Evolutionary conservation across 768 basidiomycete species (phyloP).

Genomic region (Hypholoma fasciculare): DNA sequence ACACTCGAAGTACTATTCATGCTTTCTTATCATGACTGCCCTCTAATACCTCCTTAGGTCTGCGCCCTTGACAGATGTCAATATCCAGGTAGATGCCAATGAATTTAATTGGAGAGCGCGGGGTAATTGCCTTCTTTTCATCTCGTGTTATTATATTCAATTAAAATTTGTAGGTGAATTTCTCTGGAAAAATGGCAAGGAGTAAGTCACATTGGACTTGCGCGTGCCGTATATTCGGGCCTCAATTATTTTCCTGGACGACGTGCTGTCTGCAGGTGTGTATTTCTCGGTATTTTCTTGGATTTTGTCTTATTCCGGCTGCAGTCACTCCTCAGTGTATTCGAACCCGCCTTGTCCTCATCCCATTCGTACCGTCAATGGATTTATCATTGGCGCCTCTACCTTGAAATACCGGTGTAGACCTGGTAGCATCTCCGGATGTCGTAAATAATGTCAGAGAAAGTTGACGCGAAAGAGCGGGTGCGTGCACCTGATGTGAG

Average conservation of each 20-base stretch:
- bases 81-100: constrained; percentile 86
- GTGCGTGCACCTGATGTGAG: too few species aligned
- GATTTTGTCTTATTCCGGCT: background rate
- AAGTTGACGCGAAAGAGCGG: too few species aligned
- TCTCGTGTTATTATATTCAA: background rate
- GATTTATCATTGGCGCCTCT: too few species aligned
- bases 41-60: constrained; percentile 36
- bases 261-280: constrained; percentile 65
- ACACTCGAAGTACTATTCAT: constrained; percentile 66
- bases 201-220: constrained; percentile 36
- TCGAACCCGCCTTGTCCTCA: too few species aligned
- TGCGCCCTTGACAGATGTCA: constrained; percentile 72
- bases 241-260: constrained; percentile 81
- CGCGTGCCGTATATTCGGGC: constrained; percentile 89
- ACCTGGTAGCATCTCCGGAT: too few species aligned
- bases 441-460: too few species aligned
- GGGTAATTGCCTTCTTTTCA: constrained; percentile 41
- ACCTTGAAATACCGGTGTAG: too few species aligned
- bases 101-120: constrained; percentile 83
- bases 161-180: constrained; percentile 37
- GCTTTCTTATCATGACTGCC: background rate
- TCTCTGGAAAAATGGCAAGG: constrained; percentile 66
- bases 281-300: background rate
- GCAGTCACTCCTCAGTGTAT: constrained; percentile 39
- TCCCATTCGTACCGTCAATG: too few species aligned